phyloP scores from a whole-genome alignment of 2,329 filamentous ascomycete genomes.

The Saccharata proteae region DNA sequence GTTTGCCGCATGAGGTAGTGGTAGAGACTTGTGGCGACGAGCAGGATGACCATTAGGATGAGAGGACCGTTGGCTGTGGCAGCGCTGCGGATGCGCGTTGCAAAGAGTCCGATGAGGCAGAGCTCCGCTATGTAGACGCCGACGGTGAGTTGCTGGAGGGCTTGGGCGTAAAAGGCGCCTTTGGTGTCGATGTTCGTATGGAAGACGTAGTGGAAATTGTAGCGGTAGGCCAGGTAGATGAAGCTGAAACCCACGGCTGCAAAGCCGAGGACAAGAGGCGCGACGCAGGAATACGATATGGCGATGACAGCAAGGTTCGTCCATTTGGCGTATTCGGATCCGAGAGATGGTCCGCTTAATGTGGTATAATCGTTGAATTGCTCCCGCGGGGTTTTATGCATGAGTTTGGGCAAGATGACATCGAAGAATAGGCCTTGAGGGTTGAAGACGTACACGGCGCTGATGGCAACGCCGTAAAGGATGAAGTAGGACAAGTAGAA shows the following conservation, averaged over 20 bases:
- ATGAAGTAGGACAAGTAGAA: constrained; percentile 31
- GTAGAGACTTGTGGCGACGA: constrained; percentile 11
- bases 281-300: constrained; percentile 43
- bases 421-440: constrained; percentile 71
- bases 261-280: constrained; percentile 68
- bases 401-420: constrained; percentile 54
- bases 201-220: constrained; percentile 38
- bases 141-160: constrained; percentile 34
- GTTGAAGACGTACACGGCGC: constrained; percentile 70
- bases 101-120: constrained; percentile 34
- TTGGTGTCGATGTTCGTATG: constrained; percentile 35
- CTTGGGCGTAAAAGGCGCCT: constrained; percentile 33
- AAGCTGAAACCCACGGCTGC: constrained; percentile 61
- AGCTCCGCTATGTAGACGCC: constrained; percentile 37
- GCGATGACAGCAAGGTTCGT: constrained; percentile 30
- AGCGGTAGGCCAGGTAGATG: constrained; percentile 51
- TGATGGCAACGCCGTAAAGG: constrained; percentile 46
- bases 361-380: constrained; percentile 32
- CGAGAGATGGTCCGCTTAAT: constrained; percentile 32
- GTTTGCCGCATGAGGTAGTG: constrained; percentile 9
- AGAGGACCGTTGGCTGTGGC: constrained; percentile 21
- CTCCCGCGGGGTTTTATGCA: constrained; percentile 28
- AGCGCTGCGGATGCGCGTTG: constrained; percentile 10
- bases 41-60: constrained; percentile 19
- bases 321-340: constrained; percentile 35